A percentile compares a stretch with the other conserved stretches of the same genome.
Evolutionary conservation across 805 yeast species (phyloP).

Genomic region (Metschnikowia colocasiae): DNA sequence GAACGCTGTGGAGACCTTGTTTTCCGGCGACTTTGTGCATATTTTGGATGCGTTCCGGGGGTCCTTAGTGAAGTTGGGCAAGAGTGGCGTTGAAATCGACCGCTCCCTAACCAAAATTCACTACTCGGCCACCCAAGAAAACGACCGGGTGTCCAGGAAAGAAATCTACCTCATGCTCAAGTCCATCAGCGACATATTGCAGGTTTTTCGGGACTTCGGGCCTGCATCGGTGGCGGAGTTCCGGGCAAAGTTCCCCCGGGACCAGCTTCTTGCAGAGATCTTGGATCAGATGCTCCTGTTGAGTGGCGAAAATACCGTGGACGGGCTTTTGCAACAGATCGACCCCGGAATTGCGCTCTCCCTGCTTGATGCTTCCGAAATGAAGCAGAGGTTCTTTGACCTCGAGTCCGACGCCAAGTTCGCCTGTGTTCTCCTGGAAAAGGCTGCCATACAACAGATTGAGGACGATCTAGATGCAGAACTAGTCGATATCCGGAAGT

Average conservation of each 20-base stretch:
- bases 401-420: constrained; percentile 28
- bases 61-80: constrained; percentile 25
- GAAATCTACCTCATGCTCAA: constrained; percentile 57
- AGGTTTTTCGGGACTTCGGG: constrained; percentile 18
- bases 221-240: constrained; percentile 10
- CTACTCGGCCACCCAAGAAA: constrained; percentile 41
- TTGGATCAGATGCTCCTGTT: constrained; percentile 37
- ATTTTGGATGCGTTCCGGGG: constrained; percentile 31
- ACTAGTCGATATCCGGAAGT: constrained; percentile 41
- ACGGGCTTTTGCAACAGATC: constrained; percentile 45
- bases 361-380: constrained; percentile 43
- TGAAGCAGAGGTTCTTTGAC: constrained; percentile 44
- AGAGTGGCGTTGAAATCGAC: constrained; percentile 52
- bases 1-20: constrained; percentile 46
- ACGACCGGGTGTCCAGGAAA: constrained; percentile 46
- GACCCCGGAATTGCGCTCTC: constrained; percentile 50
- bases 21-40: constrained; percentile 26
- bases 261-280: constrained; percentile 32
- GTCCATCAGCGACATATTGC: constrained; percentile 36
- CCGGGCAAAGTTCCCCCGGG: constrained; percentile 23
- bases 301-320: constrained; percentile 28
- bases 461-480: constrained; percentile 51
- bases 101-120: constrained; percentile 54
- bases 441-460: constrained; percentile 38
- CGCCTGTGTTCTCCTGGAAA: constrained; percentile 36